phyloP scores from a whole-genome alignment of 2,329 filamentous ascomycete genomes.

The Alternaria viburni region DNA sequence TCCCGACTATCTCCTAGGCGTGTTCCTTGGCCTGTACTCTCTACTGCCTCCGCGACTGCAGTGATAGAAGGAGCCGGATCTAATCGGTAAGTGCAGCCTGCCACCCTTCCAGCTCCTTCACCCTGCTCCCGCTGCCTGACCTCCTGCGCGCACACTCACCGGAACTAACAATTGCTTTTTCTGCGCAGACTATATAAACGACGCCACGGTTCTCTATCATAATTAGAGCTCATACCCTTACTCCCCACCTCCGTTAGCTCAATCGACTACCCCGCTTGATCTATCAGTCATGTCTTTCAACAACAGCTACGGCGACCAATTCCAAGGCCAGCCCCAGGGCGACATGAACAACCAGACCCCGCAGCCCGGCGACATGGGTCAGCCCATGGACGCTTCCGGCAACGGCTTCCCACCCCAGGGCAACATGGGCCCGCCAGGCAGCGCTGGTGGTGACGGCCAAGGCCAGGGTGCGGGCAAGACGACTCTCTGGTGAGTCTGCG shows the following conservation, averaged over 20 bases:
- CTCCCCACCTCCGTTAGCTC: conserved; percentile 15
- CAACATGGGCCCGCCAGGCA: conserved; percentile 54
- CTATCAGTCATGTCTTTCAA: conserved; percentile 67
- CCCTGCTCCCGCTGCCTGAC: conserved; percentile 11
- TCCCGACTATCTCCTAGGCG: conserved; percentile 32
- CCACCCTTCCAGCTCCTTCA: conserved; percentile 13
- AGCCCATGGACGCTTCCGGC: conserved; percentile 62
- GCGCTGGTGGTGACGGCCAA: conserved; percentile 41
- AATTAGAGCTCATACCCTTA: conserved; percentile 39
- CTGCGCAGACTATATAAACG: conserved; percentile 28
- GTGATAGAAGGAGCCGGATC: conserved; percentile 21
- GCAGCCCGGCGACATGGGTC: conserved; percentile 60
- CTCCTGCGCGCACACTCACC: conserved; percentile 26
- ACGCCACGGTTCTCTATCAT: conserved; percentile 34
- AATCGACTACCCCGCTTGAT: conserved; percentile 27
- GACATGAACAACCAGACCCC: conserved; percentile 56
- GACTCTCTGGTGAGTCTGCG: conserved; percentile 57
- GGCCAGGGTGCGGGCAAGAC: conserved; percentile 56
- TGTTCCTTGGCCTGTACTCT: conserved; percentile 24
- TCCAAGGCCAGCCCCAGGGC: conserved; percentile 64
- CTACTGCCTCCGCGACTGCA: conserved; percentile 22
- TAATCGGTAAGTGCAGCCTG: conserved; percentile 39
- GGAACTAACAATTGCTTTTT: conserved; percentile 33
- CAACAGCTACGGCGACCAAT: conserved; percentile 65
- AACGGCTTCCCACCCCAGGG: conserved; percentile 57